These are phyloP conservation scores for Stachybotrys chlorohalonatus DNA, from an alignment of 2,329 filamentous ascomycete genomes.

Conservation along the genomic window DNA sequence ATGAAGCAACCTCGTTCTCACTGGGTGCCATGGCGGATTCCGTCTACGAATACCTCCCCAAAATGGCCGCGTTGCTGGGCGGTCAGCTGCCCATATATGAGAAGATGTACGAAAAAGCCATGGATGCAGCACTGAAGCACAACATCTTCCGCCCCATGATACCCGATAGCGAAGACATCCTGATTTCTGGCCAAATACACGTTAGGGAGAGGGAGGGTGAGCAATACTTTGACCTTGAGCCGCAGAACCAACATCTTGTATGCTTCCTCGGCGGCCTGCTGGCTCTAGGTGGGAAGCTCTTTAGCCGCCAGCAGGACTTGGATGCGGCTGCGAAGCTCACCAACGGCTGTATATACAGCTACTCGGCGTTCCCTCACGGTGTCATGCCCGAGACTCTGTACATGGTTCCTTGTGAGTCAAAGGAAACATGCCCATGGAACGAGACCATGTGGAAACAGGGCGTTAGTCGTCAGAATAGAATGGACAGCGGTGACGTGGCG, in stretches of 20 bases:
- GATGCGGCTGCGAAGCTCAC: constrained; percentile 37
- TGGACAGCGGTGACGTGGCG: constrained; percentile 6
- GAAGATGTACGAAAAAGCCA: constrained; percentile 52
- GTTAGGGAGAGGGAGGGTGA: constrained; percentile 30
- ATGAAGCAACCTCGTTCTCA: constrained; percentile 30
- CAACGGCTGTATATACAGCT: constrained; percentile 48
- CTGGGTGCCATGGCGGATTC: constrained; percentile 46
- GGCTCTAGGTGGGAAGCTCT: constrained; percentile 50
- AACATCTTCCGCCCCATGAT: constrained; percentile 64
- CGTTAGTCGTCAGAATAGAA: constrained; percentile 7
- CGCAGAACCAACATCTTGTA: constrained; percentile 42
- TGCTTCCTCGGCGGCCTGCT: constrained; percentile 61
- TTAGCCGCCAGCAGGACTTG: constrained; percentile 36
- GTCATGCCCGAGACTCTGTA: constrained; percentile 46
- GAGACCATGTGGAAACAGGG: constrained; percentile 46
- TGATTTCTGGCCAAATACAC: constrained; percentile 42
- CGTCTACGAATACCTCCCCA: constrained; percentile 51
- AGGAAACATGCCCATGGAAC: constrained; percentile 4
- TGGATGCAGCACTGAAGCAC: constrained; percentile 50
- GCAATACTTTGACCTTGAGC: constrained; percentile 32
- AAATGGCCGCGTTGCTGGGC: constrained; percentile 56
- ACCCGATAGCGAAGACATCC: constrained; percentile 49
- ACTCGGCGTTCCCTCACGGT: constrained; percentile 39
- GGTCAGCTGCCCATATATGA: constrained; percentile 51
- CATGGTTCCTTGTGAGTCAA: constrained; percentile 28